A percentile compares a stretch with the other conserved stretches of the same genome.
Evolutionary conservation across 331 rosid genomes (phyloP).

Genomic region (Phaseolus coccineus): DNA sequence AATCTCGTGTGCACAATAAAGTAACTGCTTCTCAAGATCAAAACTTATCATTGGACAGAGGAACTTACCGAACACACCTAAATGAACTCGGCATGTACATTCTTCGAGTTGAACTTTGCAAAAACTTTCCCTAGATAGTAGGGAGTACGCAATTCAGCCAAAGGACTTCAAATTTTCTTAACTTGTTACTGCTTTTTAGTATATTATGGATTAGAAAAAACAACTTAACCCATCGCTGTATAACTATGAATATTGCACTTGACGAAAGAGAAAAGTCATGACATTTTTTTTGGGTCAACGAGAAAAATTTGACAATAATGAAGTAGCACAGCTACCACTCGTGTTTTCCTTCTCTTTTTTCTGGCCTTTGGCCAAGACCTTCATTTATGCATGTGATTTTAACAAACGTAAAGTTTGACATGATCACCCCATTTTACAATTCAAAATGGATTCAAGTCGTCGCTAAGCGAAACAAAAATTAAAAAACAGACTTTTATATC

Average conservation of each 20-base stretch:
- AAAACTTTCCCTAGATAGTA: too few relatives aligned
- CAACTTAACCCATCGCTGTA: background rate
- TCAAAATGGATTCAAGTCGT: conserved; percentile 26
- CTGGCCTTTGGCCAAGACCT: conserved; percentile 1
- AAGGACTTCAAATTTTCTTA: background rate
- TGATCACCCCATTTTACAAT: conserved; percentile 36
- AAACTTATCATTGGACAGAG: too few relatives aligned
- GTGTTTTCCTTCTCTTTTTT: background rate
- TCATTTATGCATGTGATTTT: conserved; percentile 37
- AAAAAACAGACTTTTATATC: background rate
- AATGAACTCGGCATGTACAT: too few relatives aligned
- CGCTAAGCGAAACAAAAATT: background rate
- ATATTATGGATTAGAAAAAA: background rate
- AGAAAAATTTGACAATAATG: background rate
- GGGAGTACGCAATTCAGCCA: too few relatives aligned
- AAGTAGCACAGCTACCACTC: background rate
- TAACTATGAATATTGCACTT: background rate
- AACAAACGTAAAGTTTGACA: conserved; percentile 41
- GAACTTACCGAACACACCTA: too few relatives aligned
- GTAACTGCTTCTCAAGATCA: too few relatives aligned
- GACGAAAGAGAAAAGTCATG: conserved; percentile 1
- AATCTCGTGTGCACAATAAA: too few relatives aligned
- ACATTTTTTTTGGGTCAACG: too few relatives aligned
- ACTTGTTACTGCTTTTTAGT: background rate
- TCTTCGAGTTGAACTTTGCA: too few relatives aligned